Conservation (phyloP, 2,329 filamentous ascomycete genomes). For the Podosphaera xanthii region DNA sequence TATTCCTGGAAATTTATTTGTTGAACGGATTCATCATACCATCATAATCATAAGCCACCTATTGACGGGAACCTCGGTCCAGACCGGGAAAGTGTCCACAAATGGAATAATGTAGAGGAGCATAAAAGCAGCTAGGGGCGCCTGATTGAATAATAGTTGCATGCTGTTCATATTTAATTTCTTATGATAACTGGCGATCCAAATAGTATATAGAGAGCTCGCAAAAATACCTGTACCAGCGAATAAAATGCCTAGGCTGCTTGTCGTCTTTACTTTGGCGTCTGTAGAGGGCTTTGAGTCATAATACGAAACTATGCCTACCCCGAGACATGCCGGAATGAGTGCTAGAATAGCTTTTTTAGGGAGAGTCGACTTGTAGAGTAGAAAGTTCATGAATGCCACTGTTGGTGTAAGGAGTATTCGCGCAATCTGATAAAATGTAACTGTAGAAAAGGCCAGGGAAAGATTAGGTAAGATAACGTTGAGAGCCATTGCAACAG, state of each 20-base stretch:
- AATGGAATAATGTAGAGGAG: conserved; percentile 45
- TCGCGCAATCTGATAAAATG: conserved; percentile 47
- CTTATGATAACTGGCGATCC: conserved; percentile 42
- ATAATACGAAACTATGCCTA: conserved; percentile 44
- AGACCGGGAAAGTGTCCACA: conserved; percentile 36
- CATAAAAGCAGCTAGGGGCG: conserved; percentile 36
- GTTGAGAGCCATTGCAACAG: conserved; percentile 43
- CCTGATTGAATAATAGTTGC: conserved; percentile 47
- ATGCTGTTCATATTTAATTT: conserved; percentile 43
- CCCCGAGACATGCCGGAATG: conserved; percentile 37
- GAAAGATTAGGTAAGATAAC: conserved; percentile 47
- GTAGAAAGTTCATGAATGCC: conserved; percentile 38
- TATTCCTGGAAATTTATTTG: conserved; percentile 3
- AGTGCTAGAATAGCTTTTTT: conserved; percentile 27
- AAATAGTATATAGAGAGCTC: conserved; percentile 44
- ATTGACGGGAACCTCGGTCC: conserved; percentile 25
- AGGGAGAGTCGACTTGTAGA: conserved; percentile 35
- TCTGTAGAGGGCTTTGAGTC: conserved; percentile 31
- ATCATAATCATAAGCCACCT: conserved; percentile 35
- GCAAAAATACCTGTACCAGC: conserved; percentile 40
- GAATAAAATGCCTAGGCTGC: conserved; percentile 36
- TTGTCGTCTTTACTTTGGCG: conserved; percentile 29
- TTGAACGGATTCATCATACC: conserved; percentile 18
- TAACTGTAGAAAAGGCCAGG: conserved; percentile 42
- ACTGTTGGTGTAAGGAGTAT: conserved; percentile 44